A percentile compares a stretch with the other conserved stretches of the same genome.
phyloP scores from a whole-genome alignment of 1,284 basidiomycete species.

The Pisolithus thermaeus region DNA sequence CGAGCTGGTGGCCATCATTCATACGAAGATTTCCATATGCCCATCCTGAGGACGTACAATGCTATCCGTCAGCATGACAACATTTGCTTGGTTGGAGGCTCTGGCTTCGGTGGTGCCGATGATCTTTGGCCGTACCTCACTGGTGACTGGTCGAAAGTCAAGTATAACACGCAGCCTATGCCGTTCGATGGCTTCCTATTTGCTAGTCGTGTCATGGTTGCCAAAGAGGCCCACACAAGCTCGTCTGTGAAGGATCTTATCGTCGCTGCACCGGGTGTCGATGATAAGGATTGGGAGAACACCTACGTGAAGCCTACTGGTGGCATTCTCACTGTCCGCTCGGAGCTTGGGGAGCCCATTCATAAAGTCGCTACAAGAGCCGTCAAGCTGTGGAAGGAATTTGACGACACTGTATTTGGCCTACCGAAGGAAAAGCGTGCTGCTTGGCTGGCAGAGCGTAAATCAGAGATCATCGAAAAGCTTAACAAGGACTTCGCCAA shows the following conservation, averaged over 20 bases:
- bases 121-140: slow-evolving; percentile 97
- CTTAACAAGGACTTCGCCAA: slow-evolving; percentile 96
- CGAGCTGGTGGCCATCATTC: slow-evolving; percentile 99
- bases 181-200: slow-evolving; percentile 98
- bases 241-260: slow-evolving; percentile 95
- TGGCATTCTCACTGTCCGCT: slow-evolving; percentile 94
- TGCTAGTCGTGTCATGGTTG: slow-evolving; percentile 95
- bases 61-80: slow-evolving; percentile 87
- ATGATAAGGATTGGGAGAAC: slow-evolving; percentile 89
- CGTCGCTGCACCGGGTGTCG: slow-evolving; percentile 89
- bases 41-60: slow-evolving; percentile 86
- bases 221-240: slow-evolving; percentile 95
- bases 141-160: slow-evolving; percentile 88
- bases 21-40: slow-evolving; percentile 98
- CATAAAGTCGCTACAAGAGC: slow-evolving; percentile 98
- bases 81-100: slow-evolving; percentile 90
- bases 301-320: slow-evolving; percentile 94
- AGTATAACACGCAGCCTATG: slow-evolving; percentile 91
- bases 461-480: slow-evolving; percentile 86
- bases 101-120: slow-evolving; percentile 92
- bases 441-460: slow-evolving; percentile 83
- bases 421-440: slow-evolving; percentile 92
- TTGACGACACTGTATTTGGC: slow-evolving; percentile 94
- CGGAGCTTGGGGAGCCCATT: slow-evolving; percentile 97
- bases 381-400: slow-evolving; percentile 98